A percentile compares a stretch with the other conserved stretches of the same genome.
These are phyloP conservation scores for Trichoderma arundinaceum DNA, from an alignment of 2,329 filamentous ascomycete species.

Conservation along the genomic window DNA sequence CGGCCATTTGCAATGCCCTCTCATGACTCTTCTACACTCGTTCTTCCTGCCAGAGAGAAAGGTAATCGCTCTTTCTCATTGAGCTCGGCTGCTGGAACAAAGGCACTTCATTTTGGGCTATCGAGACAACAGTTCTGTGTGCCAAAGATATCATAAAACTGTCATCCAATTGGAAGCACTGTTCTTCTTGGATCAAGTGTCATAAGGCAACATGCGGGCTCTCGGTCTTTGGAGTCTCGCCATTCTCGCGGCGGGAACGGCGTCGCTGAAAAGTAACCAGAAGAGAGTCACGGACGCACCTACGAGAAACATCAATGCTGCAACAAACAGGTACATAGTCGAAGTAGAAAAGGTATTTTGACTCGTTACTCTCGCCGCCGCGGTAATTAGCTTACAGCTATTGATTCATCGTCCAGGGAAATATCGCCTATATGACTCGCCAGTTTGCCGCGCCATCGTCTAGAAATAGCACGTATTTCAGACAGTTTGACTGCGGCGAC, in stretches of 20 bases:
- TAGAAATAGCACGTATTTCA: constrained; percentile 34
- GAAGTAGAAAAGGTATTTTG: constrained; percentile 34
- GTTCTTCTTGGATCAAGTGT: neutral
- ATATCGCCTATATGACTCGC: constrained; percentile 34
- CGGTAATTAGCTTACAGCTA: neutral
- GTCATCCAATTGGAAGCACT: neutral
- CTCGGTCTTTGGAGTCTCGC: constrained; percentile 13
- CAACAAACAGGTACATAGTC: constrained; percentile 39
- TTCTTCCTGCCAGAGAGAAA: neutral
- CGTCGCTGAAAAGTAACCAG: neutral
- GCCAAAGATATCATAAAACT: neutral
- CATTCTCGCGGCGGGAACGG: neutral
- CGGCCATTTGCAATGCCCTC: neutral
- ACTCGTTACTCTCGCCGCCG: neutral
- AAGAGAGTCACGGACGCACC: constrained; percentile 5
- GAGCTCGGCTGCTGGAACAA: neutral
- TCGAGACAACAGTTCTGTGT: neutral
- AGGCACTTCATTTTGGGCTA: neutral
- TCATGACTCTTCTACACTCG: neutral
- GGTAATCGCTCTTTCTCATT: neutral
- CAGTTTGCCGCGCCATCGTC: constrained; percentile 34
- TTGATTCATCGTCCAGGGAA: neutral
- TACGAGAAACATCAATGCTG: constrained; percentile 8
- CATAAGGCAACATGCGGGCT: constrained; percentile 9
- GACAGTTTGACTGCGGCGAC: constrained; percentile 44